Percentiles rank a stretch among this genome's conserved stretches.
Evolutionary conservation across 2,329 filamentous ascomycete species (phyloP).

Genomic region (Cladorrhinum sp.): DNA sequence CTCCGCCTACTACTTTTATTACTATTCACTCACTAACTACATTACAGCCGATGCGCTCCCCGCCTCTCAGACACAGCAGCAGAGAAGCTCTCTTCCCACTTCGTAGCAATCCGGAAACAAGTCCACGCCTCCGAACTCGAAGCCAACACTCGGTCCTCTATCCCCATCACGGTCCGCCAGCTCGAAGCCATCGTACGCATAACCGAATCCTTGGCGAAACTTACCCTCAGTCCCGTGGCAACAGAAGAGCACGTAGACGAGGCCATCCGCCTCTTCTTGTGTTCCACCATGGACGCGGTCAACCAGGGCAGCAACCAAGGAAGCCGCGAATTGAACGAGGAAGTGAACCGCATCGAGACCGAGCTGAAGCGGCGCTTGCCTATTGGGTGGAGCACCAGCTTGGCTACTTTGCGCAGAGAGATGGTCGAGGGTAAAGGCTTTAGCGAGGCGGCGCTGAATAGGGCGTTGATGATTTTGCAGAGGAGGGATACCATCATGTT

Average conservation of each 20-base stretch:
- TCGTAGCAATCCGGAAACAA: slow-evolving; percentile 92
- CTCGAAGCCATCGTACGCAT: slow-evolving; percentile 97
- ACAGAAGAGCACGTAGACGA: slow-evolving; percentile 93
- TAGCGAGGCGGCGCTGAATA: slow-evolving; percentile 78
- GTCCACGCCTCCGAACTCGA: slow-evolving; percentile 89
- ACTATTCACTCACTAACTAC: background rate
- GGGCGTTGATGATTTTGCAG: slow-evolving; percentile 82
- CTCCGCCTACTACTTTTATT: background rate
- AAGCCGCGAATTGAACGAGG: slow-evolving; percentile 85
- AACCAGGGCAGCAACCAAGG: slow-evolving; percentile 82
- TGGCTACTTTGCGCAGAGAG: slow-evolving; percentile 81
- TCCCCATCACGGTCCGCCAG: slow-evolving; percentile 96
- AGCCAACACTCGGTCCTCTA: slow-evolving; percentile 84
- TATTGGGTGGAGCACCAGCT: slow-evolving; percentile 91
- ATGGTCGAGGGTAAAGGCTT: slow-evolving; percentile 92
- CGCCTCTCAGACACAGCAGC: slow-evolving; percentile 86
- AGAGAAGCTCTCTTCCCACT: slow-evolving; percentile 94
- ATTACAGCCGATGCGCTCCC: slow-evolving; percentile 76
- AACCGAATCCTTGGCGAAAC: slow-evolving; percentile 90
- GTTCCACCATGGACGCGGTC: slow-evolving; percentile 96
- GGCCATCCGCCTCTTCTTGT: slow-evolving; percentile 93
- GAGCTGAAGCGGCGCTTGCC: slow-evolving; percentile 84
- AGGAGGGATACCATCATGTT: slow-evolving; percentile 83
- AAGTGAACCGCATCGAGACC: slow-evolving; percentile 80
- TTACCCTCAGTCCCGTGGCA: slow-evolving; percentile 80